Conservation (phyloP, 305 asterid species). For the Fraxinus paxiana region DNA sequence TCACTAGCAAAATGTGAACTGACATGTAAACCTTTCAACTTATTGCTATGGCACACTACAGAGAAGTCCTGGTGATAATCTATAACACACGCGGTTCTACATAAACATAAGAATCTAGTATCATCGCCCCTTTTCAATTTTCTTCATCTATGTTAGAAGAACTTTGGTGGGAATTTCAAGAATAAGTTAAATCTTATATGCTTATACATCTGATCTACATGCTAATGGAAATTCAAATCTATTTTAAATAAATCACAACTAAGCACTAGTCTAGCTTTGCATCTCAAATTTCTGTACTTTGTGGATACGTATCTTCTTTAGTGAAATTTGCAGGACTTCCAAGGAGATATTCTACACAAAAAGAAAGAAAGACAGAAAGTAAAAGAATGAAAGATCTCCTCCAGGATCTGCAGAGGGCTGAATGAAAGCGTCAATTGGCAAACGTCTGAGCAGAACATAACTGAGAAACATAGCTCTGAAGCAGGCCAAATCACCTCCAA, state of each 20-base stretch:
- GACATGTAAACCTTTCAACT: background rate
- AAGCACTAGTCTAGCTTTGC: background rate
- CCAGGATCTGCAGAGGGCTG: background rate
- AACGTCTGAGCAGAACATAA: background rate
- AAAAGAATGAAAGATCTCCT: background rate
- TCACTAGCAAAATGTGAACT: background rate
- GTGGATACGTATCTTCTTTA: background rate
- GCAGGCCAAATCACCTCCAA: background rate
- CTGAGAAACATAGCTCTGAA: background rate
- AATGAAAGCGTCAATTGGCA: background rate
- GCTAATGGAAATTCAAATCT: background rate
- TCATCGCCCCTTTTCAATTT: background rate
- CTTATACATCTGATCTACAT: background rate
- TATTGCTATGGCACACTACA: slow-evolving; percentile 1
- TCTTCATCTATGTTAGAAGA: background rate
- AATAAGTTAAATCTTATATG: background rate
- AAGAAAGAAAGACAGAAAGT: background rate
- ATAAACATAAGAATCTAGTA: background rate
- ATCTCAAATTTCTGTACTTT: background rate
- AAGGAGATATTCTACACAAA: background rate
- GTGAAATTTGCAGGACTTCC: background rate
- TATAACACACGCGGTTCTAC: background rate
- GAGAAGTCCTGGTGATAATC: background rate
- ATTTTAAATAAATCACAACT: background rate
- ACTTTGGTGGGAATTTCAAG: background rate